Percentiles rank a stretch among this genome's conserved stretches.
Conservation (phyloP, 805 yeast species). For the Kuraishia hungarica region DNA sequence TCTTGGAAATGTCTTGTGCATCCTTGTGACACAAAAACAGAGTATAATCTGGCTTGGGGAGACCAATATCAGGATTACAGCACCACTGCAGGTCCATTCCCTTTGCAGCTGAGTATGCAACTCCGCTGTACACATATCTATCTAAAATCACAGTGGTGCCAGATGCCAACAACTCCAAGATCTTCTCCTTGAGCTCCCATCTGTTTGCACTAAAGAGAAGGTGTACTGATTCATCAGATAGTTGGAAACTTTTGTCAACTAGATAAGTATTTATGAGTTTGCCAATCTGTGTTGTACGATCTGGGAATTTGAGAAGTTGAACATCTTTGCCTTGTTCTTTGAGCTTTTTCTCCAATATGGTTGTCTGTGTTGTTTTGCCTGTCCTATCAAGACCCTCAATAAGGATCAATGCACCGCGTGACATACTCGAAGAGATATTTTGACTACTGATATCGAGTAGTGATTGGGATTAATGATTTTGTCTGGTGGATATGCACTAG, state of each 20-base stretch:
- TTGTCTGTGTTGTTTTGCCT: constrained; percentile 85
- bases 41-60: constrained; percentile 81
- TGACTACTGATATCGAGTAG: too few species aligned
- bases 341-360: constrained; percentile 21
- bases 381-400: constrained; percentile 93
- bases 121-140: constrained; percentile 87
- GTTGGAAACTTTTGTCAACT: constrained; percentile 33
- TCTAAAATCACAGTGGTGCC: constrained; percentile 70
- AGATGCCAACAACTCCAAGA: constrained; percentile 31
- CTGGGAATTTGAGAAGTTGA: constrained; percentile 73
- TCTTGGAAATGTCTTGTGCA: constrained; percentile 28
- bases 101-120: constrained; percentile 88
- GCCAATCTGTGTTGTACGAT: constrained; percentile 79
- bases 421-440: constrained; percentile 2
- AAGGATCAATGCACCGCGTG: constrained; percentile 66
- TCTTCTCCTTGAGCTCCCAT: constrained; percentile 67
- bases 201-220: constrained; percentile 86
- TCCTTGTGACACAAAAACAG: constrained; percentile 61
- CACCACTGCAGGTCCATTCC: constrained; percentile 74
- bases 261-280: constrained; percentile 67
- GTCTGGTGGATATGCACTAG: too few species aligned
- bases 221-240: constrained; percentile 80
- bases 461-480: too few species aligned
- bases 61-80: constrained; percentile 67
- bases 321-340: constrained; percentile 24